A percentile compares a stretch with the other conserved stretches of the same genome.
phyloP scores from a whole-genome alignment of 208 protist species.

The Angomonas deanei region DNA sequence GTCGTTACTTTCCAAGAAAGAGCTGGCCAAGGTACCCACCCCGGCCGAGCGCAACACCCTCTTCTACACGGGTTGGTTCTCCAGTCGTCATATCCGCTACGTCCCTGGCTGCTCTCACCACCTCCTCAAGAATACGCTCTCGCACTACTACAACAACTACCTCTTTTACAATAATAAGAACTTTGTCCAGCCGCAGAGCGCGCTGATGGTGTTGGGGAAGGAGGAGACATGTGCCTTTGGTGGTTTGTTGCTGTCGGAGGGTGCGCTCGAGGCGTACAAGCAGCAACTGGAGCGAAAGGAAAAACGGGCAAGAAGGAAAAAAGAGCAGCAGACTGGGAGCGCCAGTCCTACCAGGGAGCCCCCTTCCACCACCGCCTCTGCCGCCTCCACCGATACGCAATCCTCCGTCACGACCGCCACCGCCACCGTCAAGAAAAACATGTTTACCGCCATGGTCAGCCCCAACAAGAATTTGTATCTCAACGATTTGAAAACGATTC shows the following conservation, averaged over 20 bases:
- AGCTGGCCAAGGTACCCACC: not conserved
- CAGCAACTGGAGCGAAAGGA: not conserved
- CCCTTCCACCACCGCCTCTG: not conserved
- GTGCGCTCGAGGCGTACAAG: not conserved
- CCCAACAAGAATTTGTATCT: not conserved
- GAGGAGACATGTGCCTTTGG: not conserved
- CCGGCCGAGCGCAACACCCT: slow-evolving; percentile 7
- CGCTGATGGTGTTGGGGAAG: not conserved
- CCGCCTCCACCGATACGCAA: not conserved
- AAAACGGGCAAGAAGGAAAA: not conserved
- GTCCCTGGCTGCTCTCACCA: not conserved
- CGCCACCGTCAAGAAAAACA: not conserved
- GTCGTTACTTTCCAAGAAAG: not conserved
- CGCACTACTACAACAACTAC: slow-evolving; percentile 1
- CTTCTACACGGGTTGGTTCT: slow-evolving; percentile 16
- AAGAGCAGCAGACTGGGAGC: not conserved
- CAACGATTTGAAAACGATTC: not conserved
- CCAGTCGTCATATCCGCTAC: not conserved
- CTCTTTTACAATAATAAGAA: slow-evolving; percentile 5
- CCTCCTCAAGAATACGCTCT: not conserved
- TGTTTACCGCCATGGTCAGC: not conserved
- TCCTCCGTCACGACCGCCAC: not conserved
- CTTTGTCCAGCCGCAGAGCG: not conserved
- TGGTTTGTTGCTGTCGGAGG: not conserved
- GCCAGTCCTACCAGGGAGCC: not conserved